Percentiles rank a stretch among this genome's conserved stretches.
phyloP scores from a whole-genome alignment of 208 protist species.

The Vickermania ingenoplastis region DNA sequence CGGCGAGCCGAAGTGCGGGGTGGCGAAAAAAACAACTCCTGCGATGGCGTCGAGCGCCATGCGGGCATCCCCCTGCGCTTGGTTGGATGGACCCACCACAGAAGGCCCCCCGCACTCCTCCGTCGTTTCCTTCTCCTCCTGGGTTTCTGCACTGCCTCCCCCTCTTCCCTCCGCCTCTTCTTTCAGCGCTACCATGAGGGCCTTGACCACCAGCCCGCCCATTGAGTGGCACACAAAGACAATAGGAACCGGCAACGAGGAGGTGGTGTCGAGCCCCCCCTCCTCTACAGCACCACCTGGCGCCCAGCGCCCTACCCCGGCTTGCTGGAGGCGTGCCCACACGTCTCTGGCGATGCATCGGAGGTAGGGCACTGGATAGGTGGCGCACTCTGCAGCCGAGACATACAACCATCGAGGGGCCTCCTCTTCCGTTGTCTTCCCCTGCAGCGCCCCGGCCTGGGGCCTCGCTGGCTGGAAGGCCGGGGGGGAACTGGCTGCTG shows the following conservation, averaged over 20 bases:
- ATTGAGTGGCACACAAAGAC: constrained; percentile 63
- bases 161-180: constrained; percentile 5
- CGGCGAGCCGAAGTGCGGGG: constrained; percentile 59
- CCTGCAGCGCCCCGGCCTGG: too few relatives aligned
- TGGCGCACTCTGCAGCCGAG: too few relatives aligned
- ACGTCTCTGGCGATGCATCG: not conserved
- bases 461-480: too few relatives aligned
- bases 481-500: too few relatives aligned
- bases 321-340: not conserved
- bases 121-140: not conserved
- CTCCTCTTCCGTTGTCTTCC: too few relatives aligned
- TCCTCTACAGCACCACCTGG: not conserved
- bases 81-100: not conserved
- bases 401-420: too few relatives aligned
- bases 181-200: constrained; percentile 39
- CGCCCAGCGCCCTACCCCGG: not conserved
- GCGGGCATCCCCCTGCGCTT: constrained; percentile 5
- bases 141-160: not conserved
- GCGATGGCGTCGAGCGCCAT: constrained; percentile 21
- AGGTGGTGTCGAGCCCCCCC: not conserved
- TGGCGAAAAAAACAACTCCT: constrained; percentile 66
- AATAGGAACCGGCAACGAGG: constrained; percentile 13
- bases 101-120: not conserved
- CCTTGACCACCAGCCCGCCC: constrained; percentile 53
- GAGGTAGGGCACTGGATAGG: not conserved